These are phyloP conservation scores for Penicillium coprophilum DNA, from an alignment of 495 filamentous ascomycete species.

Conservation along the genomic window DNA sequence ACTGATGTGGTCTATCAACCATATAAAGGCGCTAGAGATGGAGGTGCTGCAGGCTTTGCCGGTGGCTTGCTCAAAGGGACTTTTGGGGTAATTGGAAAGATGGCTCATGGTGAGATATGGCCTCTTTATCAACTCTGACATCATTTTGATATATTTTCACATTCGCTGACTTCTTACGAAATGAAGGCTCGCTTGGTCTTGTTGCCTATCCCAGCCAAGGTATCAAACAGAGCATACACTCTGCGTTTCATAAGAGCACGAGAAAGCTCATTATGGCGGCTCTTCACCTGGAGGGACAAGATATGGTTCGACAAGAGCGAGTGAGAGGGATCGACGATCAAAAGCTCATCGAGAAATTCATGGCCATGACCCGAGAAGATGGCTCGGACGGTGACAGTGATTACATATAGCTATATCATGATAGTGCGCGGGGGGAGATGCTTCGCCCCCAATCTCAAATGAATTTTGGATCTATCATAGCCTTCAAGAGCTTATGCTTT, in stretches of 20 bases:
- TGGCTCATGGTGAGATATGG: background rate
- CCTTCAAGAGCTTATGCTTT: background rate
- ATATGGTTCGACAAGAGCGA: background rate
- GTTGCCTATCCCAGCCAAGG: background rate
- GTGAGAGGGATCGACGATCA: background rate
- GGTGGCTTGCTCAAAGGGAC: slow-evolving; percentile 73
- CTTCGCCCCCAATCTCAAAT: background rate
- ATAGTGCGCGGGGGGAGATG: background rate
- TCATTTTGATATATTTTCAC: background rate
- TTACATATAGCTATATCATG: background rate
- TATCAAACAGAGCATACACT: background rate
- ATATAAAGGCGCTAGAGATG: slow-evolving; percentile 57
- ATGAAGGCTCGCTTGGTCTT: background rate
- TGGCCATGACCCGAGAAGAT: background rate
- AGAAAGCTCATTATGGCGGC: background rate
- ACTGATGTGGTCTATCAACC: slow-evolving; percentile 69
- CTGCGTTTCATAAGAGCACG: background rate
- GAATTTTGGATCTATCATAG: background rate
- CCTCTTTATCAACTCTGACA: background rate
- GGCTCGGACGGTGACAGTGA: background rate
- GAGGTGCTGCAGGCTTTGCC: slow-evolving; percentile 58
- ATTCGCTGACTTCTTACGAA: background rate
- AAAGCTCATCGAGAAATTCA: background rate
- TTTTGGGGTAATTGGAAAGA: slow-evolving; percentile 51
- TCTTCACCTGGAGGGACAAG: background rate